A percentile compares a stretch with the other conserved stretches of the same genome.
Conservation (phyloP, 2,329 filamentous ascomycete genomes). For the Cercospora sp. region DNA sequence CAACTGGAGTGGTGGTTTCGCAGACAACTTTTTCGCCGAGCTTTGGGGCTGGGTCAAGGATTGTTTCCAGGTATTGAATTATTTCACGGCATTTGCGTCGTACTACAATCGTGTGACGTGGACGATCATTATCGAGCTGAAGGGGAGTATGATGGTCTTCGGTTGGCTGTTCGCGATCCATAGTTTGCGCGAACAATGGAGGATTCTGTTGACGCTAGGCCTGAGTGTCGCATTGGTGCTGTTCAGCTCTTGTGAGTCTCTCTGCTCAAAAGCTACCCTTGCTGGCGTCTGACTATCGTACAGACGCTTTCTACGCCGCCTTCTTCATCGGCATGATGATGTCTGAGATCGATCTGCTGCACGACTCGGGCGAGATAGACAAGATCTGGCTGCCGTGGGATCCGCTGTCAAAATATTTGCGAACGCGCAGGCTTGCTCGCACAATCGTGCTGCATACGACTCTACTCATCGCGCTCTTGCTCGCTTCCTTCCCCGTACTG, state of each 20-base stretch:
- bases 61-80: conserved; percentile 53
- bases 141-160: conserved; percentile 64
- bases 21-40: conserved; percentile 50
- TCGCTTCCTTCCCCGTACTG: conserved; percentile 17
- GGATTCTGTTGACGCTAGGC: conserved; percentile 19
- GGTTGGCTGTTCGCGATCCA: conserved; percentile 55
- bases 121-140: conserved; percentile 65
- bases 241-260: conserved; percentile 9
- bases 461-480: conserved; percentile 19
- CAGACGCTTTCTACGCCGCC: conserved; percentile 59
- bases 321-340: conserved; percentile 64
- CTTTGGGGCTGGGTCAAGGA: conserved; percentile 53
- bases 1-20: conserved; percentile 28
- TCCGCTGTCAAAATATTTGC: conserved; percentile 7
- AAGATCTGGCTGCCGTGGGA: conserved; percentile 21
- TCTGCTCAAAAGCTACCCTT: too few species aligned
- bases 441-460: conserved; percentile 20
- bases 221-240: conserved; percentile 23
- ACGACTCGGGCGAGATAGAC: conserved; percentile 38
- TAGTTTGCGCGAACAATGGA: conserved; percentile 12
- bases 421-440: conserved; percentile 3
- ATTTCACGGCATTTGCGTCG: conserved; percentile 17
- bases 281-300: background rate
- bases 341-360: conserved; percentile 60
- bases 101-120: conserved; percentile 43